phyloP scores from a whole-genome alignment of 2,329 filamentous ascomycete genomes.

The Penicillium crustosum region DNA sequence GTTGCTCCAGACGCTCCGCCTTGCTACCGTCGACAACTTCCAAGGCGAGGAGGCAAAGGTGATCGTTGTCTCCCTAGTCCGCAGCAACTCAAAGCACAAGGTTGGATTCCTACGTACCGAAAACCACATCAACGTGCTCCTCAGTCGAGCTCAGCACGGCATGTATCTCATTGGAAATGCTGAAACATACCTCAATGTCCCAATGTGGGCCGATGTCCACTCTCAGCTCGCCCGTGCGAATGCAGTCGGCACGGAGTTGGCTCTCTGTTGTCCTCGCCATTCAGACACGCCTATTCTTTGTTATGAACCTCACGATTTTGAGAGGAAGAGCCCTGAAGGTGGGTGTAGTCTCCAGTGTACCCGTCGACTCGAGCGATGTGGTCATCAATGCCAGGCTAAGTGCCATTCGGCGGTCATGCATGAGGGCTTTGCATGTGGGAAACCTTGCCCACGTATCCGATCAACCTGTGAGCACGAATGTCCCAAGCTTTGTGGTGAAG shows the following conservation, averaged over 20 bases:
- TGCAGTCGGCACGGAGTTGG: constrained; percentile 6
- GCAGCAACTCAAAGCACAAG: constrained; percentile 58
- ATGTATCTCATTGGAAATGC: constrained; percentile 16
- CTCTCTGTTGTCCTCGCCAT: constrained; percentile 12
- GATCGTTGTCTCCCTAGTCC: constrained; percentile 63
- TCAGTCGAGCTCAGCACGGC: constrained; percentile 41
- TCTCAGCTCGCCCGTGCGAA: not conserved
- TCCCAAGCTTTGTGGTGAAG: constrained; percentile 12
- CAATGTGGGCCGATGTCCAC: constrained; percentile 15
- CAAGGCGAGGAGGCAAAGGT: constrained; percentile 70
- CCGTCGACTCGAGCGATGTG: constrained; percentile 15
- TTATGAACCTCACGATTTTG: constrained; percentile 11
- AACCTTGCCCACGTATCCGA: constrained; percentile 14
- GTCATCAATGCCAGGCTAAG: constrained; percentile 13
- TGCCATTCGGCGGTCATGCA: constrained; percentile 14
- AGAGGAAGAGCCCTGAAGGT: constrained; percentile 10
- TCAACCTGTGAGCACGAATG: constrained; percentile 8
- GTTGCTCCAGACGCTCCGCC: constrained; percentile 14
- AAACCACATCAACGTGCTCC: constrained; percentile 65
- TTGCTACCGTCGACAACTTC: constrained; percentile 68
- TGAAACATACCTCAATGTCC: constrained; percentile 8
- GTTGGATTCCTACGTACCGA: constrained; percentile 62
- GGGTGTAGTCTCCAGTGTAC: constrained; percentile 10
- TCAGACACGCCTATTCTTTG: constrained; percentile 1
- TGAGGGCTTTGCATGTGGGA: constrained; percentile 4